phyloP scores from a whole-genome alignment of 1,284 basidiomycete genomes.

The Ceratobasidium sp. region DNA sequence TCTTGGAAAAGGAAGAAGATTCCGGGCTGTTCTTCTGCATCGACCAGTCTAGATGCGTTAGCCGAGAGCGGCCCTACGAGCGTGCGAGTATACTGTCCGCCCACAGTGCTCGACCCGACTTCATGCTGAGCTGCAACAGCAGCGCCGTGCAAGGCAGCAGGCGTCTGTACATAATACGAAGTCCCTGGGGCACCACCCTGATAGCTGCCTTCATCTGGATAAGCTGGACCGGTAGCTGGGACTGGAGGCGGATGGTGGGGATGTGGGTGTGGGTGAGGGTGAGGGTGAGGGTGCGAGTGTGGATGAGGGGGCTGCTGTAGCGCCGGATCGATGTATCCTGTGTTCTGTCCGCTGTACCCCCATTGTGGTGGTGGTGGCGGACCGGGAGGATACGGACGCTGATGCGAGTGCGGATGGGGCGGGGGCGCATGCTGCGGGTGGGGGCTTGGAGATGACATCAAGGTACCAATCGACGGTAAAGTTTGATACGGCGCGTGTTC shows the following conservation, averaged over 20 bases:
- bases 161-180: conserved; percentile 45
- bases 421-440: conserved; percentile 44
- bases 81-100: conserved; percentile 75
- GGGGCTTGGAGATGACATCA: conserved; percentile 45
- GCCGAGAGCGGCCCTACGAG: conserved; percentile 88
- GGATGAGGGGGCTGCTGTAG: conserved; percentile 34
- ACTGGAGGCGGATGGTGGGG: conserved; percentile 39
- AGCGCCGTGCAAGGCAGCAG: conserved; percentile 44
- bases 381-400: conserved; percentile 9
- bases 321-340: conserved; percentile 37
- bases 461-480: conserved; percentile 43
- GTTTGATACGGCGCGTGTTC: conserved; percentile 45
- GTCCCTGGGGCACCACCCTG: conserved; percentile 12
- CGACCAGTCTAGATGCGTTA: conserved; percentile 83
- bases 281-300: too few species aligned
- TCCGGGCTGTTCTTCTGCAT: conserved; percentile 84
- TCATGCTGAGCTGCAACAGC: conserved; percentile 35
- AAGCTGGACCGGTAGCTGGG: conserved; percentile 27
- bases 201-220: conserved; percentile 39
- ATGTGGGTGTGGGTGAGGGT: too few species aligned
- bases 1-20: conserved; percentile 92
- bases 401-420: conserved; percentile 31
- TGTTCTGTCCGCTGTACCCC: conserved; percentile 25
- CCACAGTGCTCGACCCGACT: not conserved
- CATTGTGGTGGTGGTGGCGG: conserved; percentile 37